Percentiles rank a stretch among this genome's conserved stretches.
Conservation (phyloP, 148 eudicot genomes). For the Rheum nobile region DNA sequence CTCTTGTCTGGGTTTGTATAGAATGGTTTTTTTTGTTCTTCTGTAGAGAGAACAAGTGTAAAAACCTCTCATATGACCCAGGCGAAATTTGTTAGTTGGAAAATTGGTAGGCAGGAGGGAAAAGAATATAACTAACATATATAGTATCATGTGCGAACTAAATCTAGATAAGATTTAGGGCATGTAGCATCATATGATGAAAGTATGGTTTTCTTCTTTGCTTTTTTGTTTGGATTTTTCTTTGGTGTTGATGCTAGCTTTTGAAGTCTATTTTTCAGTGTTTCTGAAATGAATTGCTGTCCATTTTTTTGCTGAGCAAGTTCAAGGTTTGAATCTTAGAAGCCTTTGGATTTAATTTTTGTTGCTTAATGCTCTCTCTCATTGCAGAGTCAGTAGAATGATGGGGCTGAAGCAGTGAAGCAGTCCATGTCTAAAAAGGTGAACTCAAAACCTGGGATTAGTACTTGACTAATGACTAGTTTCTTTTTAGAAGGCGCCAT, state of each 20-base stretch:
- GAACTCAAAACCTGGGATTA: no score
- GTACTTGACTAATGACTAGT: no score
- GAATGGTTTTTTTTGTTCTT: not conserved
- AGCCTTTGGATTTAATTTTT: not conserved
- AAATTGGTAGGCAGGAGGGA: not conserved
- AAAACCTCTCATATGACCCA: not conserved
- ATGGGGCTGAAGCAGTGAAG: not conserved
- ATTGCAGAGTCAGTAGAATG: not conserved
- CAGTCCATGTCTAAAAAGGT: no score
- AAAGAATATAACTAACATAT: conserved; percentile 1
- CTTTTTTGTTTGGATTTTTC: not conserved
- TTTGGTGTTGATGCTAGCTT: not conserved
- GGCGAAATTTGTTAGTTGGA: not conserved
- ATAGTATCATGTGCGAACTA: not conserved
- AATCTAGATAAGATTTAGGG: conserved; percentile 5
- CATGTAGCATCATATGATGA: not conserved
- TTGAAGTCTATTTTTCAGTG: not conserved
- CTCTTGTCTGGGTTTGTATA: not conserved
- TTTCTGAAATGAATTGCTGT: not conserved
- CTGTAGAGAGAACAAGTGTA: not conserved
- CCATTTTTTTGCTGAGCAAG: not conserved
- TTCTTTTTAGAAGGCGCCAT: no score
- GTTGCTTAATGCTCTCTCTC: not conserved
- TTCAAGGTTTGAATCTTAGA: not conserved
- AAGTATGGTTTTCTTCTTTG: not conserved